phyloP scores from a whole-genome alignment of 768 basidiomycete species.

The Boletus coccyginus region DNA sequence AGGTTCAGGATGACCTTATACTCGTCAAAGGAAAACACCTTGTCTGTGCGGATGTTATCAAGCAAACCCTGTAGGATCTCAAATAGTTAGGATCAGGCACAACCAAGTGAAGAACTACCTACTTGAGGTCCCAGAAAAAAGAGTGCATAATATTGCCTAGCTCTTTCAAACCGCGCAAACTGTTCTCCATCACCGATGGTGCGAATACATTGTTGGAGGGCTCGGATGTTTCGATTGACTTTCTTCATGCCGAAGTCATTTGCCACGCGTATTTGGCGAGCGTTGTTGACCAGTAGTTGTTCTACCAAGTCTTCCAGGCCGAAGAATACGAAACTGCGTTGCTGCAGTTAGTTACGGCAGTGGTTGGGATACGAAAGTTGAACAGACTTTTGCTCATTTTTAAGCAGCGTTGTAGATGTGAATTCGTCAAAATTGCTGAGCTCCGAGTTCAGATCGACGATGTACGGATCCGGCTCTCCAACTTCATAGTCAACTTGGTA shows the following conservation, averaged over 20 bases:
- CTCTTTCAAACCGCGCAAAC: conserved; percentile 69
- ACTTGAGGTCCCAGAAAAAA: conserved; percentile 77
- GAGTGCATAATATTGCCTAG: conserved; percentile 77
- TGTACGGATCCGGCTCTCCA: conserved; percentile 87
- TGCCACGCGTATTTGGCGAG: conserved; percentile 62
- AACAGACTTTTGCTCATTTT: conserved; percentile 65
- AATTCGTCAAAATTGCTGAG: conserved; percentile 74
- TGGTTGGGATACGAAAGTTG: neutral
- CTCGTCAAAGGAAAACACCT: conserved; percentile 82
- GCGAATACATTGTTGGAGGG: conserved; percentile 89
- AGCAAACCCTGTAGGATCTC: conserved; percentile 64
- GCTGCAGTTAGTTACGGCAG: neutral
- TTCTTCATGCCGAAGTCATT: conserved; percentile 82
- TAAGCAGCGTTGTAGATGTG: conserved; percentile 57
- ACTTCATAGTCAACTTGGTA: conserved; percentile 81
- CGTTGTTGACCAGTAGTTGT: conserved; percentile 72
- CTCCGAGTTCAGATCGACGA: conserved; percentile 82
- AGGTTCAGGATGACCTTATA: conserved; percentile 89
- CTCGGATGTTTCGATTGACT: conserved; percentile 83
- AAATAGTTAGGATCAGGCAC: neutral
- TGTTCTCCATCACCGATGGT: conserved; percentile 61
- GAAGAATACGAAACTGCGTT: conserved; percentile 76
- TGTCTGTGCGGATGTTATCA: conserved; percentile 58
- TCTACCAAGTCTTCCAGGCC: conserved; percentile 87
- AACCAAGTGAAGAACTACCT: conserved; percentile 16